Evolutionary conservation across 2,329 filamentous ascomycete genomes (phyloP).

Genomic region (Aspergillus fijiensis): DNA sequence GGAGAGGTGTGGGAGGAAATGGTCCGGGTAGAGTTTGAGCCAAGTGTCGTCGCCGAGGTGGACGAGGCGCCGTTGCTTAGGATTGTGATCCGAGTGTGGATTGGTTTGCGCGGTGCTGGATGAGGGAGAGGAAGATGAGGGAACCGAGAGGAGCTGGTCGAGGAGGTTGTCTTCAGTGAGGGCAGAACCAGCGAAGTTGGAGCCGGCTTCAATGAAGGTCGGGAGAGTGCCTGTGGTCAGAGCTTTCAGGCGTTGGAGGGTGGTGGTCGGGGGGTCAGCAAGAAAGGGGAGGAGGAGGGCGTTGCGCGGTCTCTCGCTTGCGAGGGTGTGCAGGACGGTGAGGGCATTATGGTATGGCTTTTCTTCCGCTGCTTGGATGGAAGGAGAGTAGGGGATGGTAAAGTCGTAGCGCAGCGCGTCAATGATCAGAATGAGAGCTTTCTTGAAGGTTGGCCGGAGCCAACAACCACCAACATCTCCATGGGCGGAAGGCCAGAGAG

Average conservation of each 20-base stretch:
- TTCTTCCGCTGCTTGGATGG: slow-evolving; percentile 32
- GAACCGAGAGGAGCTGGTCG: slow-evolving; percentile 50
- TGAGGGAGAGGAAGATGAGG: background rate
- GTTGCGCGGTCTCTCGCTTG: slow-evolving; percentile 69
- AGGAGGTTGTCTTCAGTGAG: slow-evolving; percentile 87
- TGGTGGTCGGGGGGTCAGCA: slow-evolving; percentile 91
- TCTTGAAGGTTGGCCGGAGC: slow-evolving; percentile 90
- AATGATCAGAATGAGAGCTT: slow-evolving; percentile 83
- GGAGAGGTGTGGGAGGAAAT: slow-evolving; percentile 83
- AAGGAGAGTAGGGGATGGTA: slow-evolving; percentile 68
- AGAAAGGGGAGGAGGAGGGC: slow-evolving; percentile 92
- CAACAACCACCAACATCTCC: slow-evolving; percentile 84
- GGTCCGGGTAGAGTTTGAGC: slow-evolving; percentile 83
- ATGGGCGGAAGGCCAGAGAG: background rate
- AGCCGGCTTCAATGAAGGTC: slow-evolving; percentile 88
- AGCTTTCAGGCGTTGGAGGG: slow-evolving; percentile 85
- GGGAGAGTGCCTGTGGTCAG: slow-evolving; percentile 93
- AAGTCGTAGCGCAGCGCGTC: slow-evolving; percentile 97
- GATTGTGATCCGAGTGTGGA: slow-evolving; percentile 25
- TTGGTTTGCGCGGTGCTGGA: too few relatives aligned
- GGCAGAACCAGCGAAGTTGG: slow-evolving; percentile 89
- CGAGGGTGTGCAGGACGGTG: slow-evolving; percentile 79
- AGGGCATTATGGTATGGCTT: slow-evolving; percentile 81
- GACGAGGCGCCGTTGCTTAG: slow-evolving; percentile 61
- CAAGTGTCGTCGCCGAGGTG: slow-evolving; percentile 96